Conservation (phyloP, 2,329 filamentous ascomycete species). For the Paecilomyces fulvus region DNA sequence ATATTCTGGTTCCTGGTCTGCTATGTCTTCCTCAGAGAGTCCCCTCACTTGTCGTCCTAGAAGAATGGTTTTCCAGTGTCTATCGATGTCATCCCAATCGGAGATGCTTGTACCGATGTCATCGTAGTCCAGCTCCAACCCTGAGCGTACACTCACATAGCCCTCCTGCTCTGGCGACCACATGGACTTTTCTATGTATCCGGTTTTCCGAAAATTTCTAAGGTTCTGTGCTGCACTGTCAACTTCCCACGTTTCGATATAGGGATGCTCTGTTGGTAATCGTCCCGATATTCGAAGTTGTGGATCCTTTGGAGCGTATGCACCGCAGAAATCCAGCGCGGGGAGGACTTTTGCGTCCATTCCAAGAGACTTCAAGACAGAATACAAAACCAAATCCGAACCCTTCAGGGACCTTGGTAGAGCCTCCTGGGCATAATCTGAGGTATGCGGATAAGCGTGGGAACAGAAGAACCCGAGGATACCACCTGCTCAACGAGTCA, state of each 20-base stretch:
- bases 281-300: neutral
- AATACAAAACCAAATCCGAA: slow-evolving; percentile 37
- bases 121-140: neutral
- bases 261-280: neutral
- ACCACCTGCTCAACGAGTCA: slow-evolving; percentile 25
- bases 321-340: slow-evolving; percentile 9
- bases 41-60: slow-evolving; percentile 1
- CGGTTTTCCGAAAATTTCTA: neutral
- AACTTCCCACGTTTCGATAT: neutral
- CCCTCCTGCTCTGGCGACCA: neutral
- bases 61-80: slow-evolving; percentile 4
- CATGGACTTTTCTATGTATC: neutral
- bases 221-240: neutral
- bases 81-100: slow-evolving; percentile 1
- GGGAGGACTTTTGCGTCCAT: slow-evolving; percentile 23
- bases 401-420: slow-evolving; percentile 39
- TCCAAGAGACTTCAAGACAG: slow-evolving; percentile 24
- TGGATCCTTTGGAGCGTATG: neutral
- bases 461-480: slow-evolving; percentile 38
- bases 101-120: neutral
- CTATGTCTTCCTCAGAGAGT: neutral
- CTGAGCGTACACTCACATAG: neutral
- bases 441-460: slow-evolving; percentile 41
- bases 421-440: slow-evolving; percentile 3
- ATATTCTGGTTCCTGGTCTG: neutral